Evolutionary conservation across 257 asterid species (phyloP).

Genomic region (Solanum peruvianum): DNA sequence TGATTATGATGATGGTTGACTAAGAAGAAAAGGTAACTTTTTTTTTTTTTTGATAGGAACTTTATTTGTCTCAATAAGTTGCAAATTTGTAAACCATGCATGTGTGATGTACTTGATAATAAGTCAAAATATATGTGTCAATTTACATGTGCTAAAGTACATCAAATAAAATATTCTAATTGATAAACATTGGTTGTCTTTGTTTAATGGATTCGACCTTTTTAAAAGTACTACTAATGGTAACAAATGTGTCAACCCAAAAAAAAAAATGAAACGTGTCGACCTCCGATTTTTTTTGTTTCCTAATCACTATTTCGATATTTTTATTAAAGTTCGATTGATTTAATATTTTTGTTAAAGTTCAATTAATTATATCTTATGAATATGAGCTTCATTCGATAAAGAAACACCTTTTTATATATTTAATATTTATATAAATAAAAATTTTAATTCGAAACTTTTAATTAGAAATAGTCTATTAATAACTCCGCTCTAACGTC

Average conservation of each 20-base stretch:
- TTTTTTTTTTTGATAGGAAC: neutral
- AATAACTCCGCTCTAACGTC: neutral
- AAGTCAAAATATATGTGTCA: neutral
- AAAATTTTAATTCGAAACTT: accelerated
- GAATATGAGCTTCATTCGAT: accelerated
- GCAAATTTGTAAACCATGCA: neutral
- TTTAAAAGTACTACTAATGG: neutral
- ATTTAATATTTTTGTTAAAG: accelerated
- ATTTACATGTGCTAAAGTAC: neutral
- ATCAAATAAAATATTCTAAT: neutral
- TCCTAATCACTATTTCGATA: accelerated
- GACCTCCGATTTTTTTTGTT: too few relatives aligned
- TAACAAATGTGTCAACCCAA: neutral
- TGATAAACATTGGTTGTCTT: neutral
- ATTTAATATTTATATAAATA: accelerated
- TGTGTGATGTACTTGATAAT: neutral
- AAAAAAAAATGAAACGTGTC: too few relatives aligned
- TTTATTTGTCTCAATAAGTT: neutral
- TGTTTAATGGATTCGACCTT: neutral
- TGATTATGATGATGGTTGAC: neutral
- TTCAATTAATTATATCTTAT: accelerated
- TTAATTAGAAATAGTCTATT: accelerated
- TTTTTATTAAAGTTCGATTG: accelerated
- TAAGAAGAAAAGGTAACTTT: neutral
- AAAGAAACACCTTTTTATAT: too few relatives aligned